Percentiles rank a stretch among this genome's conserved stretches.
Evolutionary conservation across 352 stramenopile genomes (phyloP).

Genomic region (Globisporangium nunn): DNA sequence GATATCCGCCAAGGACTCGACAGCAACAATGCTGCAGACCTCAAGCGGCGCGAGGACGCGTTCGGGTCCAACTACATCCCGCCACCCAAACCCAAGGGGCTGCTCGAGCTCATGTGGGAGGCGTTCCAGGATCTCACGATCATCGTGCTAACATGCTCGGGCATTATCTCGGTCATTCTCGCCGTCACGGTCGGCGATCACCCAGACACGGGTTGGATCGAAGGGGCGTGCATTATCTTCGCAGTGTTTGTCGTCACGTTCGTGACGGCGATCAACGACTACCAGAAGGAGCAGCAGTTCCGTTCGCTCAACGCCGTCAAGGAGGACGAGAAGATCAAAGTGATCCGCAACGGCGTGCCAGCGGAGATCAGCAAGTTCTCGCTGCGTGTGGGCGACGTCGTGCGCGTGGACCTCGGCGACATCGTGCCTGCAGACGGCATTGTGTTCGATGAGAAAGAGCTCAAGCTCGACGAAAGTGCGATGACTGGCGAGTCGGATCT

Average conservation of each 20-base stretch:
- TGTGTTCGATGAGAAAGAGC: conserved; percentile 82
- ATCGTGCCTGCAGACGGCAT: conserved; percentile 88
- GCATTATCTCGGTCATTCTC: conserved; percentile 50
- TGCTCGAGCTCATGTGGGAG: conserved; percentile 84
- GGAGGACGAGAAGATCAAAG: conserved; percentile 82
- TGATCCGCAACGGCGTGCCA: conserved; percentile 61
- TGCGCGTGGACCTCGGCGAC: conserved; percentile 79
- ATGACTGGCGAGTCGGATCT: conserved; percentile 91
- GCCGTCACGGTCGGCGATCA: conserved; percentile 47
- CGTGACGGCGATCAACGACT: conserved; percentile 89
- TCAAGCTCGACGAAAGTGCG: conserved; percentile 89
- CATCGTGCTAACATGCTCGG: conserved; percentile 49
- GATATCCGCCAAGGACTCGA: conserved; percentile 44
- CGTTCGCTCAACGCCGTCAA: conserved; percentile 78
- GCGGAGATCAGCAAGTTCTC: conserved; percentile 65
- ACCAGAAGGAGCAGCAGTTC: conserved; percentile 91
- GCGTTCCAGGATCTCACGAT: conserved; percentile 83
- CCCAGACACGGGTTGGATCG: conserved; percentile 75
- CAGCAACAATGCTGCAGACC: conserved; percentile 28
- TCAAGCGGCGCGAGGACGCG: conserved; percentile 26
- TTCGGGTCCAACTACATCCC: conserved; percentile 58
- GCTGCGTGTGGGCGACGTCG: conserved; percentile 86
- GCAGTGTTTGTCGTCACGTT: conserved; percentile 87
- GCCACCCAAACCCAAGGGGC: conserved; percentile 32
- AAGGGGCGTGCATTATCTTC: conserved; percentile 89